Evolutionary conservation across 2,329 filamentous ascomycete species (phyloP), one percentile per base, ranked within the genome.

Genomic region (Mycosphaerella sp.): DNA sequence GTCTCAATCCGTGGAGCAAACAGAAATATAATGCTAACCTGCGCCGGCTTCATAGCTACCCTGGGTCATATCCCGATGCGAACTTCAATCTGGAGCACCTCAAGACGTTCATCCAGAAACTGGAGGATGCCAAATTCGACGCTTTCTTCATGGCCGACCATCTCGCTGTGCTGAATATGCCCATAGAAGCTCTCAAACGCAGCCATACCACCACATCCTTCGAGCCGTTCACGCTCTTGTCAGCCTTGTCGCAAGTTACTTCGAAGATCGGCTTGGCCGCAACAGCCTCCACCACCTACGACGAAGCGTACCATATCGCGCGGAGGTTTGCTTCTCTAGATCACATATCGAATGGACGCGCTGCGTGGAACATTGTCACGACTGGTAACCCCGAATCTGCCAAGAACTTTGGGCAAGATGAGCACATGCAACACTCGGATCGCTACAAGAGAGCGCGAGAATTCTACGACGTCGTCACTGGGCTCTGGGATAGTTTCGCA

Each of bases 201-300:
- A 79, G 76, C 53, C 78, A 81, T 47, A 81, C 78, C 0, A 75
- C 79, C 0, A 79, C 77, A 0, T 80, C 77, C 0, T 80, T 80
- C 52, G 78, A 80, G 57, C 77, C 2, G 8, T 63, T 63, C 28
- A 63, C 61, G 0, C 51, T 65, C 13, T 66, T 77, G 6, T 66
- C 74, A 0, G 73, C 74, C 1, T 70, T 76, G 63, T 72, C 73
- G 1, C 69, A 73, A 2, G 65, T 62, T 6, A 70, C 75, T 0
- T 68, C 73, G 40, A 71, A 67, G 16, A 69, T 78, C 4, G 62
- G 62, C 5, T 65, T 71, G 13, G 67, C 66, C 7, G 59, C 70
- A 1, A 71, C 69, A 2, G 66, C 66, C 1, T 62, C 55, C 6
- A 70, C 68, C 2, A 70, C 66, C 2, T 72, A 71, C 46, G 67